These are phyloP conservation scores for Dalbergia cultrata DNA, from an alignment of 306 rosid species.

Conservation along the genomic window DNA sequence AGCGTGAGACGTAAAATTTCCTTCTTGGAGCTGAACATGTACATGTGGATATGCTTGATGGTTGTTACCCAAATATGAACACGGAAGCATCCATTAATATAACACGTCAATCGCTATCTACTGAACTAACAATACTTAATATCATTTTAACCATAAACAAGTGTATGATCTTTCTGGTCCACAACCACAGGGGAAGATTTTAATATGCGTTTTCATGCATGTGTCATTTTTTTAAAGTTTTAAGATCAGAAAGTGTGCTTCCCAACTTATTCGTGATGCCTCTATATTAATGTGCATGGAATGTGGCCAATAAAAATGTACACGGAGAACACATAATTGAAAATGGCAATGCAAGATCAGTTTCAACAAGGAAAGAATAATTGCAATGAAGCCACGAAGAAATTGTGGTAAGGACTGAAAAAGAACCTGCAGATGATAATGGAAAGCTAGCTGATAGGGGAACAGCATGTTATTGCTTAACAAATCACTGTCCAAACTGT, in stretches of 20 bases:
- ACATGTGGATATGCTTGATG: neutral
- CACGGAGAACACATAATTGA: neutral
- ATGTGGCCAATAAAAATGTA: no score
- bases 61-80: neutral
- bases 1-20: neutral
- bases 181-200: neutral
- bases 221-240: neutral
- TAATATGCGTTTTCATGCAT: neutral
- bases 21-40: neutral
- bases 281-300: neutral
- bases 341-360: neutral
- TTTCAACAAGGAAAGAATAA: neutral
- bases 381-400: neutral
- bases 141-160: neutral
- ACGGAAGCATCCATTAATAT: neutral
- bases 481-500: conserved; percentile 1
- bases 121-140: neutral
- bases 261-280: neutral
- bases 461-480: neutral
- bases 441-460: neutral
- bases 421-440: neutral
- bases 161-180: neutral
- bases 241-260: neutral
- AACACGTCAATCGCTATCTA: neutral
- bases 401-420: neutral